phyloP scores from a whole-genome alignment of 352 stramenopile genomes.

The Globisporangium radiosum region DNA sequence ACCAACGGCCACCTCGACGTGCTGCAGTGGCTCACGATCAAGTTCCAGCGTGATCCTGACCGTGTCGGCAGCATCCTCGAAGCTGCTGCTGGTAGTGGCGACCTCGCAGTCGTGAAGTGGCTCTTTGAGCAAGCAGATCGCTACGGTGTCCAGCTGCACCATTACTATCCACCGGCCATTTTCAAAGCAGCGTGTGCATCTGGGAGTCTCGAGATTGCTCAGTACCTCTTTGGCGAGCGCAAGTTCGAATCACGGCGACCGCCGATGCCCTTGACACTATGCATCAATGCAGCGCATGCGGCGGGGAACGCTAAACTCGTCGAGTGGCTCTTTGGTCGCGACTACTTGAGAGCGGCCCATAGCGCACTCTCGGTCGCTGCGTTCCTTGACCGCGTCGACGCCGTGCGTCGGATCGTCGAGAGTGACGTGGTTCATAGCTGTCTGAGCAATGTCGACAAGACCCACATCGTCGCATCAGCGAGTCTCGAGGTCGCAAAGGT shows the following conservation, averaged over 20 bases:
- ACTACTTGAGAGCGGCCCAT: neutral
- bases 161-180: neutral
- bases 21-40: too few relatives aligned
- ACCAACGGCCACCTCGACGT: too few relatives aligned
- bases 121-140: neutral
- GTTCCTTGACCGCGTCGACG: neutral
- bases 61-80: neutral
- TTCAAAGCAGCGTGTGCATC: neutral
- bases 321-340: neutral
- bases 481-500: too few relatives aligned
- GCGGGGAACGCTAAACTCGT: neutral
- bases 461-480: too few relatives aligned
- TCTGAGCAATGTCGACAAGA: too few relatives aligned
- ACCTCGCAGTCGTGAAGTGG: neutral
- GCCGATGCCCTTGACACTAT: neutral
- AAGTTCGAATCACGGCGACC: neutral
- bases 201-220: neutral
- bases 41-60: neutral
- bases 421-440: too few relatives aligned
- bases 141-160: neutral
- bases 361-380: neutral
- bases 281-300: neutral
- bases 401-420: neutral
- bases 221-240: neutral
- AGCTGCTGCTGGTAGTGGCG: neutral